Evolutionary conservation across 192 early-diverging fungal genomes (phyloP), one percentile per base, ranked within the genome.

Genomic region (Podochytrium sp.): DNA sequence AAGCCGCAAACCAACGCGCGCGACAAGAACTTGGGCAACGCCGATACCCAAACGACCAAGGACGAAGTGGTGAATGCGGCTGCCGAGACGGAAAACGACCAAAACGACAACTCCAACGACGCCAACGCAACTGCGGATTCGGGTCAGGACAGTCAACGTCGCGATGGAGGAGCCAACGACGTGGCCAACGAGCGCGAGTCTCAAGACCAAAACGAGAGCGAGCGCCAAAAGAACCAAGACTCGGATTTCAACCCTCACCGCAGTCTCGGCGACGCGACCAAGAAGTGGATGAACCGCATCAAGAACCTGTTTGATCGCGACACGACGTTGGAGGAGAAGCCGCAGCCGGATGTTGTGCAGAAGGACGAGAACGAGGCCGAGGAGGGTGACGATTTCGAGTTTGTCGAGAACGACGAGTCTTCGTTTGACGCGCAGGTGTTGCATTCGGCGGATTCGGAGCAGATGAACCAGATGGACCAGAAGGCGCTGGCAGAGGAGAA

Each of bases 261-360:
- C 50, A 95, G 91, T 51, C 77, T 99, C 37, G 97, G 96, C 25
- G 94, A 97, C 75, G 95, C 95, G 18, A 81, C 95, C 58, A 92
- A 96, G 78, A 92, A 93, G 76, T 99, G 96, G 96, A 91, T 90
- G 78, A 89, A 92, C 32, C 86, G 95, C 23, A 80, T 99, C 29
- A 84, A 93, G 57, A 83, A 91, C 73, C 76, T 95, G 32, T 81
- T 87, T 60, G 93, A 92, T 68, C 80, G 81, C 20, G 42, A 62
- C 23, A 23, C 75, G 3, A 87, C 90, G 1, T 78, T 86, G 38
- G 82, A 91, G 0, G 78, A 90, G 20, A 71, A 85, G 49, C 73
- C 51, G 42, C 59, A 74, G 39, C 71, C 75, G 77, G 84, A 79
- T 34, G 80, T 77, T 3, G 76, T 83, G 6, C 74, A 87, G 42